Percentiles rank a stretch among this genome's conserved stretches.
phyloP scores from a whole-genome alignment of 768 basidiomycete species.

The Suillus ampliporus region DNA sequence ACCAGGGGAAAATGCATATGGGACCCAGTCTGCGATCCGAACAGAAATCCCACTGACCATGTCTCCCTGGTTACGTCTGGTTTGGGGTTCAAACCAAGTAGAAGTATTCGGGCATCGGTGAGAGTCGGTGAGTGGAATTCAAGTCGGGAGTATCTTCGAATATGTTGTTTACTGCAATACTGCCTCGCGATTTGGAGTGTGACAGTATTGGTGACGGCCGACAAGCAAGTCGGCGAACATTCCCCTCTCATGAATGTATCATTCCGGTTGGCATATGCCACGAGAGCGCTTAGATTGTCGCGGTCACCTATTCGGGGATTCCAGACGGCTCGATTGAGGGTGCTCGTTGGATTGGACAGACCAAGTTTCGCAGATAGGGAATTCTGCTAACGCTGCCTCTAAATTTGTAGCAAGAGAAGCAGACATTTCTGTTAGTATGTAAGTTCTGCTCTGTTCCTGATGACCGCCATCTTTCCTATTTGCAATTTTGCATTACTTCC shows the following conservation, averaged over 20 bases:
- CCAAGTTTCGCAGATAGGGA: too few relatives aligned
- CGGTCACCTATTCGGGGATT: too few relatives aligned
- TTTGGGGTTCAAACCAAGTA: background rate
- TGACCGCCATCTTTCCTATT: background rate
- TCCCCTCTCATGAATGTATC: background rate
- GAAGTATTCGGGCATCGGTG: background rate
- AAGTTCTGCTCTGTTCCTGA: background rate
- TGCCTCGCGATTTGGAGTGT: background rate
- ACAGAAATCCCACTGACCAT: background rate
- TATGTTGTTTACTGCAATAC: background rate
- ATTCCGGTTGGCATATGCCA: too few relatives aligned
- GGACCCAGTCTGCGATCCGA: background rate
- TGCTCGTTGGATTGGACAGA: too few relatives aligned
- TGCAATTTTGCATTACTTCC: background rate
- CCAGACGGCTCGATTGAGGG: too few relatives aligned
- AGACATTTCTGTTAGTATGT: background rate
- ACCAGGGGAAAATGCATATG: background rate
- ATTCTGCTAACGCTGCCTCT: background rate
- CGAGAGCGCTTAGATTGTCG: too few relatives aligned
- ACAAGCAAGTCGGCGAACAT: background rate
- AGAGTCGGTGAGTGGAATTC: too few relatives aligned
- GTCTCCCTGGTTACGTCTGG: constrained; percentile 3
- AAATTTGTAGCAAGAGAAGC: background rate
- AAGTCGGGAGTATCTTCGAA: too few relatives aligned
- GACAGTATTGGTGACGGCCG: background rate